phyloP scores from a whole-genome alignment of 495 filamentous ascomycete genomes.

The Talaromyces adpressus region DNA sequence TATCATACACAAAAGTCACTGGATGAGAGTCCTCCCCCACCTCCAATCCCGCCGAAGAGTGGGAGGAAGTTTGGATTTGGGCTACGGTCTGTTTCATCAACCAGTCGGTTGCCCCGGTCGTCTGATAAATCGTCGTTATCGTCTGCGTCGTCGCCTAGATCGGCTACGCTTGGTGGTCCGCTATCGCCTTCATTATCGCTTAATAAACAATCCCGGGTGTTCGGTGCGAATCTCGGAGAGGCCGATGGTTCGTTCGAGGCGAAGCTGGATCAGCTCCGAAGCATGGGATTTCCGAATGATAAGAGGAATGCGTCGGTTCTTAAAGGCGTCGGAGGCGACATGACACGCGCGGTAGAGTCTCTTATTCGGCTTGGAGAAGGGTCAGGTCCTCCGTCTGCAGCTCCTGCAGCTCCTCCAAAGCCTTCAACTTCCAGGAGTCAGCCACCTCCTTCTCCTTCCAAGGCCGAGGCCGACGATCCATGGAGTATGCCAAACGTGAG shows the following conservation, averaged over 20 bases:
- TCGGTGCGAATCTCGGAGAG: conserved; percentile 58
- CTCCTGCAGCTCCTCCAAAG: conserved; percentile 20
- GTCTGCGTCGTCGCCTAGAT: conserved; percentile 21
- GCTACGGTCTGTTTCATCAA: conserved; percentile 64
- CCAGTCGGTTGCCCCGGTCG: conserved; percentile 42
- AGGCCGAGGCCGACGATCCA: conserved; percentile 2
- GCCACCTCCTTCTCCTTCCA: conserved; percentile 6
- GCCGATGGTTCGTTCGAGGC: conserved; percentile 52
- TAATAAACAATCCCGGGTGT: conserved; percentile 56
- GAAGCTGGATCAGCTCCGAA: conserved; percentile 70
- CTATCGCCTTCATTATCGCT: conserved; percentile 24
- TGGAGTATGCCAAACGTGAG: conserved; percentile 6
- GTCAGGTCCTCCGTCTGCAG: conserved; percentile 22
- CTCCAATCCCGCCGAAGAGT: conserved; percentile 80
- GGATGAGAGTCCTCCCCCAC: conserved; percentile 45
- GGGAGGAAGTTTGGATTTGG: conserved; percentile 68
- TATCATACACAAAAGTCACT: conserved; percentile 27
- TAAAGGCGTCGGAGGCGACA: conserved; percentile 70
- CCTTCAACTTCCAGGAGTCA: conserved; percentile 17
- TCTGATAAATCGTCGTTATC: conserved; percentile 21
- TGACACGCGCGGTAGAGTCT: conserved; percentile 79
- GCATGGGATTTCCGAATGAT: conserved; percentile 91
- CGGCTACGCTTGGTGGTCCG: conserved; percentile 13
- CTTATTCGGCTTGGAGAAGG: conserved; percentile 73
- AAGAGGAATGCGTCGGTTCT: conserved; percentile 72